Percentiles rank a stretch among this genome's conserved stretches.
Evolutionary conservation across 2,329 filamentous ascomycete species (phyloP).

Genomic region (Colletotrichum sp.): DNA sequence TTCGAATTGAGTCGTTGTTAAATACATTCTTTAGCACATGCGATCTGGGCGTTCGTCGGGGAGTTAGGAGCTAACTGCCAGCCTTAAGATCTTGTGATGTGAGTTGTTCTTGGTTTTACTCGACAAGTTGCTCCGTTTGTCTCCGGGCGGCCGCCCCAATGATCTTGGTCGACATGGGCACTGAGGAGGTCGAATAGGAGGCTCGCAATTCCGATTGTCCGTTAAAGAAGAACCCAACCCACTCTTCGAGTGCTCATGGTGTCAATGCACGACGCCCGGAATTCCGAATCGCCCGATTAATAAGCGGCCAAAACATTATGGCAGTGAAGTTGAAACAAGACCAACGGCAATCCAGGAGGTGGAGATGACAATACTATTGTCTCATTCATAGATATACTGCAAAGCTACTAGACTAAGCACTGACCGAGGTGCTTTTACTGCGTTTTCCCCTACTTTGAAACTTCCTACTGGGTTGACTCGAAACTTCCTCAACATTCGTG

Average conservation of each 20-base stretch:
- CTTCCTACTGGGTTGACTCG: too few relatives aligned
- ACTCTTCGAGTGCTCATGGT: not conserved
- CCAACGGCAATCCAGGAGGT: not conserved
- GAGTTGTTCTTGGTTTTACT: not conserved
- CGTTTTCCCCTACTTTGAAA: too few relatives aligned
- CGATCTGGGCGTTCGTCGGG: not conserved
- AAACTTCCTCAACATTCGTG: too few relatives aligned
- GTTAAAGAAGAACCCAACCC: not conserved
- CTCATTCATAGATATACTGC: not conserved
- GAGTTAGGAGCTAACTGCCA: not conserved
- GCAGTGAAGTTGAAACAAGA: not conserved
- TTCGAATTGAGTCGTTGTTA: not conserved
- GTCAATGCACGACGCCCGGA: not conserved
- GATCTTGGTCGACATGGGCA: not conserved
- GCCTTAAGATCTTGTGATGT: not conserved
- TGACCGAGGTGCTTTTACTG: too few relatives aligned
- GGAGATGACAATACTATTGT: rapidly evolving
- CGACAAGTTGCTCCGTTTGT: not conserved
- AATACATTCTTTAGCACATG: not conserved
- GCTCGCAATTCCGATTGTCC: not conserved
- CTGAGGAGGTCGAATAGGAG: not conserved
- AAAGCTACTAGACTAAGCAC: too few relatives aligned
- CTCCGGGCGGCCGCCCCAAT: not conserved
- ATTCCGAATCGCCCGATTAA: not conserved
- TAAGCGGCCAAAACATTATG: not conserved